Percentiles rank a stretch among this genome's conserved stretches.
phyloP scores from a whole-genome alignment of 2,329 filamentous ascomycete species.

The Didymella sp. region DNA sequence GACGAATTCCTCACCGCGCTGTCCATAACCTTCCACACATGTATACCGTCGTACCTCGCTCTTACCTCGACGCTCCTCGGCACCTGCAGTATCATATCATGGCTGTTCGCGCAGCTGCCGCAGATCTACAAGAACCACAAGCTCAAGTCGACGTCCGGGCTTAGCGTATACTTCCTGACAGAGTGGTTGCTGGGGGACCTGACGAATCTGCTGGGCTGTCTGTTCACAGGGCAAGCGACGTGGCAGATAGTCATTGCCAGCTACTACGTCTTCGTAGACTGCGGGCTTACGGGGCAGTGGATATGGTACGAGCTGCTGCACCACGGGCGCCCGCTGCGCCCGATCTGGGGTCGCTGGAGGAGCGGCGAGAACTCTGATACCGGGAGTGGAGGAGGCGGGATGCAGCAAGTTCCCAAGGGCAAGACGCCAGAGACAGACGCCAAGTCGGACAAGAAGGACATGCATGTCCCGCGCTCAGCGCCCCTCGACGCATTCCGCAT shows the following conservation, averaged over 20 bases:
- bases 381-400: constrained; percentile 30
- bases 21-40: constrained; percentile 67
- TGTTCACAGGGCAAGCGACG: constrained; percentile 68
- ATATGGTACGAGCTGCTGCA: constrained; percentile 69
- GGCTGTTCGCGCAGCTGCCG: constrained; percentile 73
- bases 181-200: constrained; percentile 72
- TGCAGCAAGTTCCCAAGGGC: constrained; percentile 38
- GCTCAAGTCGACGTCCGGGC: constrained; percentile 67
- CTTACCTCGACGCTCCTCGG: constrained; percentile 68
- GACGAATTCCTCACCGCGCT: constrained; percentile 63
- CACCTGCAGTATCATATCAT: constrained; percentile 68
- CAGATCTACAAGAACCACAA: constrained; percentile 74
- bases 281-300: constrained; percentile 68
- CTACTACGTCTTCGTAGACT: constrained; percentile 72
- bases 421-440: constrained; percentile 26
- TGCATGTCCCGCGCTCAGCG: constrained; percentile 35
- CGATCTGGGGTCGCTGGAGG: constrained; percentile 40
- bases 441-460: constrained; percentile 15
- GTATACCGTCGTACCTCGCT: constrained; percentile 68
- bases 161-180: constrained; percentile 69
- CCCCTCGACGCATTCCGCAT: constrained; percentile 47
- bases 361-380: constrained; percentile 25
- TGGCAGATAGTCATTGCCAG: constrained; percentile 71
- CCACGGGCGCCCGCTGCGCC: constrained; percentile 55
- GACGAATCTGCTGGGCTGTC: constrained; percentile 67